phyloP scores from a whole-genome alignment of 2,329 filamentous ascomycete species.

The Cyanodermella asteris region DNA sequence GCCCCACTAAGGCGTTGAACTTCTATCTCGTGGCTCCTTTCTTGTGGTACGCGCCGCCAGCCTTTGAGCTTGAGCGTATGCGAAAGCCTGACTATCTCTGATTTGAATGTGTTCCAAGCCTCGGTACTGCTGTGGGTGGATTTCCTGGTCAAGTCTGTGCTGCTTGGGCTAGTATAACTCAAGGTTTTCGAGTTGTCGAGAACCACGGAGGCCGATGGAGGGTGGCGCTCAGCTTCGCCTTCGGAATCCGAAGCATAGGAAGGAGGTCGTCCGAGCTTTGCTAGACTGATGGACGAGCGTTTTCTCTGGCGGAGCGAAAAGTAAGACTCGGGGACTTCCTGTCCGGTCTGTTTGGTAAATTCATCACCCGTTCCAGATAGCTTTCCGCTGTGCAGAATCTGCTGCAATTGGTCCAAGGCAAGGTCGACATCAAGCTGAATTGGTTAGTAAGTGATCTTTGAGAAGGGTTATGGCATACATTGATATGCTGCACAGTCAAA shows the following conservation, averaged over 20 bases:
- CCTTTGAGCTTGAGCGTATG: constrained; percentile 81
- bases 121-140: constrained; percentile 29
- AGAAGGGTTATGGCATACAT: constrained; percentile 6
- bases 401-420: constrained; percentile 61
- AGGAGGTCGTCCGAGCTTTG: constrained; percentile 1
- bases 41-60: constrained; percentile 57
- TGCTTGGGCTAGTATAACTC: constrained; percentile 47
- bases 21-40: constrained; percentile 20
- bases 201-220: constrained; percentile 63
- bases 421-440: constrained; percentile 50
- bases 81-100: constrained; percentile 68
- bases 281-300: background rate
- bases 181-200: constrained; percentile 83
- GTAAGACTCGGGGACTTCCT: constrained; percentile 5
- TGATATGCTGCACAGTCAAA: no score
- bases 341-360: constrained; percentile 7
- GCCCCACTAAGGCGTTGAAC: constrained; percentile 49
- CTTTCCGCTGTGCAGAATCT: constrained; percentile 34
- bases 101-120: constrained; percentile 73
- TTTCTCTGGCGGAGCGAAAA: constrained; percentile 2
- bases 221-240: constrained; percentile 40
- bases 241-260: constrained; percentile 14
- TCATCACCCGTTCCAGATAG: constrained; percentile 13
- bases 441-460: constrained; percentile 32
- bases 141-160: constrained; percentile 20